Evolutionary conservation across 2,329 filamentous ascomycete genomes (phyloP), one percentile per base, ranked within the genome.

Genomic region (Trichoderma oligosporum): DNA sequence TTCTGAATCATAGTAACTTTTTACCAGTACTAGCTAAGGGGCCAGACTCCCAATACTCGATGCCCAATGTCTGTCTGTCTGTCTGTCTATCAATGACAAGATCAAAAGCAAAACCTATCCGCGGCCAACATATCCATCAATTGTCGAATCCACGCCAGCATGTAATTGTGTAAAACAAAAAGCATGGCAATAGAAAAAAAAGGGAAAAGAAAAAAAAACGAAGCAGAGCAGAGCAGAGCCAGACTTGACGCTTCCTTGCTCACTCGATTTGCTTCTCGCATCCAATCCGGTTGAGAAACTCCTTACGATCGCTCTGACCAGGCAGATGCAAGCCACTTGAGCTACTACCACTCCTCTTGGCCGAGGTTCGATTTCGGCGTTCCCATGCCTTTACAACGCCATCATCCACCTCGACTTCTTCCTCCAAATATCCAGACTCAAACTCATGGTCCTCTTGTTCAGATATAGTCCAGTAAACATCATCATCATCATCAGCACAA

Each of bases 211-310:
- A 31, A 31, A 31, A 31, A 31, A 31, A 31, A 31, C 6, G 11
- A n/a, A n/a, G n/a, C n/a, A n/a, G n/a, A n/a, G n/a, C n/a, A n/a
- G 16, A 41, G 6, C 38, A 8, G 18, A 12, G 8, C 20, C 22
- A 41, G 14, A 16, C 38, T 20, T 12, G 7, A 12, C 4, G 20
- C 38, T 14, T 25, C 36, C 16, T 11, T 11, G 12, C 18, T 31
- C 22, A 39, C 7, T 49, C 35, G 9, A 57, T 59, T 27, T 83
- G 86, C 77, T 89, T 90, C 70, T 91, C 87, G 70, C 89, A 93
- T 51, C 89, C 89, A 67, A 93, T 92, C 57, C 89, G 79, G 46
- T 88, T 88, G 56, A 93, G 78, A 64, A 93, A 76, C 71, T 91
- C 89, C 76, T 92, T 93, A 65, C 86, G 82, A 70, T 89, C 86